A percentile compares a stretch with the other conserved stretches of the same genome.
These are phyloP conservation scores for Gossypium sturtianum DNA, from an alignment of 345 rosid genomes.

Conservation along the genomic window DNA sequence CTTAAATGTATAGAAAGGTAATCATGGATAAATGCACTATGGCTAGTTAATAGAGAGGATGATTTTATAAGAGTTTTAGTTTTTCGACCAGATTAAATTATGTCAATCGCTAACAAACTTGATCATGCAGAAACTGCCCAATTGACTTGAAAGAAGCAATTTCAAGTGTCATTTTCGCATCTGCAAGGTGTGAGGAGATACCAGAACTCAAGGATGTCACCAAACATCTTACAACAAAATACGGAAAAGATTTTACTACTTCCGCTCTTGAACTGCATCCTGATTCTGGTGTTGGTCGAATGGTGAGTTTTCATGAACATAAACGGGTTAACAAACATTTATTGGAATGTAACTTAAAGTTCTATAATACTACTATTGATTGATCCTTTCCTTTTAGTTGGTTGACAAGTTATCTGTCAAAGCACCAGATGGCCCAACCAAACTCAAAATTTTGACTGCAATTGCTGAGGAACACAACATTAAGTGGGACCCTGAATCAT, in stretches of 20 bases:
- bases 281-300: slow-evolving; percentile 76
- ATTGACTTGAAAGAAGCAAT: slow-evolving; percentile 78
- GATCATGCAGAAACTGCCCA: slow-evolving; percentile 51
- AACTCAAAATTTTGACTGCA: slow-evolving; percentile 58
- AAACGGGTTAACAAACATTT: not conserved
- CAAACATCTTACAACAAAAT: slow-evolving; percentile 71
- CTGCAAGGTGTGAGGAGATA: slow-evolving; percentile 75
- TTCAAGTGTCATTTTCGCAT: slow-evolving; percentile 61
- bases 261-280: slow-evolving; percentile 73
- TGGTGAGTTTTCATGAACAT: slow-evolving; percentile 40
- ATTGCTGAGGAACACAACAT: slow-evolving; percentile 84
- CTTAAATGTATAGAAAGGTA: not conserved
- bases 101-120: not conserved
- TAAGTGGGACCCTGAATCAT: slow-evolving; percentile 63
- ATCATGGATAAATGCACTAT: not conserved
- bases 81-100: not conserved
- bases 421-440: slow-evolving; percentile 81
- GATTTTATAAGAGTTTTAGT: not conserved
- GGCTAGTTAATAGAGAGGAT: not conserved
- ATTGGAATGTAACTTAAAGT: not conserved
- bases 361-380: not conserved
- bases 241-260: slow-evolving; percentile 78
- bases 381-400: slow-evolving; percentile 36
- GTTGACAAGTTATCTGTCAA: slow-evolving; percentile 75
- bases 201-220: slow-evolving; percentile 64